Percentiles rank a stretch among this genome's conserved stretches.
Evolutionary conservation across 2,329 filamentous ascomycete genomes (phyloP).

Genomic region (Aureobasidium sp.): DNA sequence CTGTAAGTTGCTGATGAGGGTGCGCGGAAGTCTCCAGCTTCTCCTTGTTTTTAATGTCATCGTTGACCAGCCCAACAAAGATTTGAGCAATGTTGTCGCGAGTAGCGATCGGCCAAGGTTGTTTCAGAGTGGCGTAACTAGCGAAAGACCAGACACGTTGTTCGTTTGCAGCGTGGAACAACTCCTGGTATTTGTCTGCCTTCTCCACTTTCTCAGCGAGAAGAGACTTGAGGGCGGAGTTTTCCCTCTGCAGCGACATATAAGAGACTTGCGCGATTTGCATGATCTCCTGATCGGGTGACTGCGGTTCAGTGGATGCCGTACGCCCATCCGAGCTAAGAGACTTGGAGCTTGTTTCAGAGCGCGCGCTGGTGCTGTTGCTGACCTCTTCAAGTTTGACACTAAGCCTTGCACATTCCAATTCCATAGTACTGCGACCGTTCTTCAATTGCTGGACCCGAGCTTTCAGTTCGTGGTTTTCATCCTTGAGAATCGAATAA

Average conservation of each 20-base stretch:
- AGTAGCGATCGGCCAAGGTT: slow-evolving; percentile 3
- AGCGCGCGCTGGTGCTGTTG: too few relatives aligned
- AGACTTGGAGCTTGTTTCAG: too few relatives aligned
- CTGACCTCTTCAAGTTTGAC: too few relatives aligned
- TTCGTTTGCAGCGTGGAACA: neutral
- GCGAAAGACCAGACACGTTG: slow-evolving; percentile 3
- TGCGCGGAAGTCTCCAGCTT: too few relatives aligned
- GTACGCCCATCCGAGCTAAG: too few relatives aligned
- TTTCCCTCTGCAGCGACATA: neutral
- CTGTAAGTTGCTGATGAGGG: neutral
- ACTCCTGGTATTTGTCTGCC: neutral
- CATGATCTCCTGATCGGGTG: neutral
- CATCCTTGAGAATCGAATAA: neutral
- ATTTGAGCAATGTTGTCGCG: neutral
- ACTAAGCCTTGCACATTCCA: too few relatives aligned
- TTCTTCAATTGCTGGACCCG: too few relatives aligned
- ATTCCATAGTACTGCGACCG: too few relatives aligned
- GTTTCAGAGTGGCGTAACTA: neutral
- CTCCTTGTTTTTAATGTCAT: neutral
- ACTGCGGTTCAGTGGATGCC: neutral
- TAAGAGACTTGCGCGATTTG: neutral
- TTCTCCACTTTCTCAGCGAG: neutral
- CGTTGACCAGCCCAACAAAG: neutral
- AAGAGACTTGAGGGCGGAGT: neutral
- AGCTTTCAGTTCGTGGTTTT: too few relatives aligned